Evolutionary conservation across 768 basidiomycete species (phyloP).

Genomic region (Lactarius indigo): DNA sequence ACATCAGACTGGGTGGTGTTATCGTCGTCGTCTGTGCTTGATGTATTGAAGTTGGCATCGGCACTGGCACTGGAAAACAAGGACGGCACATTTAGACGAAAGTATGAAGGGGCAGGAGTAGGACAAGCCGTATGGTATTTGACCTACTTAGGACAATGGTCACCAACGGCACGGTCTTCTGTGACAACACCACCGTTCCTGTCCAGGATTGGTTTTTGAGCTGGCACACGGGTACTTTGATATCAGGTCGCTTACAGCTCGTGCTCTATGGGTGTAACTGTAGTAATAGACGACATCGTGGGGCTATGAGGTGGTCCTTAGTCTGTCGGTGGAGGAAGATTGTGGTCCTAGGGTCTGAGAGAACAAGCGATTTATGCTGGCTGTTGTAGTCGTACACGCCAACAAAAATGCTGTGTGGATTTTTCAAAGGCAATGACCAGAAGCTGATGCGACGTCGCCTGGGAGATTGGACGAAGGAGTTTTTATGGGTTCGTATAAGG

Average conservation of each 20-base stretch:
- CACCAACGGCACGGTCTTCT: not conserved
- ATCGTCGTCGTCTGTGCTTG: not conserved
- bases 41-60: not conserved
- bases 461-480: not conserved
- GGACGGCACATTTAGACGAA: not conserved
- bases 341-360: not conserved
- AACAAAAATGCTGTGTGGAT: not conserved
- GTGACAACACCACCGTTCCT: not conserved
- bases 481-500: not conserved
- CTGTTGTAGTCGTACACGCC: not conserved
- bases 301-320: not conserved
- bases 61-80: not conserved
- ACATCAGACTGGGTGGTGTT: not conserved
- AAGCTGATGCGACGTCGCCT: not conserved
- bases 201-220: not conserved
- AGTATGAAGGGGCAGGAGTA: not conserved
- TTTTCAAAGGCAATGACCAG: not conserved
- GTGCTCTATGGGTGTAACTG: not conserved
- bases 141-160: not conserved
- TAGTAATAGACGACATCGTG: not conserved
- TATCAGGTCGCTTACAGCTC: not conserved
- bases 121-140: not conserved
- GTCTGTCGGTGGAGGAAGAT: not conserved
- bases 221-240: not conserved
- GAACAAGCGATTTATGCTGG: not conserved